These are phyloP conservation scores for Salix viminalis DNA, from an alignment of 345 rosid species.

Conservation along the genomic window DNA sequence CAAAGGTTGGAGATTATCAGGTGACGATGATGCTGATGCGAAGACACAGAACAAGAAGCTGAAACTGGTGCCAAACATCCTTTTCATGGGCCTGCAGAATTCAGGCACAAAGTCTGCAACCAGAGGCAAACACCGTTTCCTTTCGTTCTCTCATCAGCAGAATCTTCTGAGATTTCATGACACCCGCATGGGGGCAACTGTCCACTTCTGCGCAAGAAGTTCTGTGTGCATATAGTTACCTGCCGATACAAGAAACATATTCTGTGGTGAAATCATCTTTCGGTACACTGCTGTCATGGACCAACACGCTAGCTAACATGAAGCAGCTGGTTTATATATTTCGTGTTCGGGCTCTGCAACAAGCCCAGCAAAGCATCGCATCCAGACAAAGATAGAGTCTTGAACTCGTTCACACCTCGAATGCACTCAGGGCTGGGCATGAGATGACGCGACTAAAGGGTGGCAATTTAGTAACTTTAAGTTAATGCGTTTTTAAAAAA, in stretches of 20 bases:
- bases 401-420: too few relatives aligned
- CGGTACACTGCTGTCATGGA: not conserved
- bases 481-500: too few relatives aligned
- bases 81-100: slow-evolving; percentile 38
- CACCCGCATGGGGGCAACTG: slow-evolving; percentile 14
- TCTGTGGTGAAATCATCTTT: not conserved
- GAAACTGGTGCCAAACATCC: slow-evolving; percentile 6
- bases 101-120: slow-evolving; percentile 44
- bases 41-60: slow-evolving; percentile 7
- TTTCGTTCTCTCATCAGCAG: slow-evolving; percentile 10
- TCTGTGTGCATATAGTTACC: too few relatives aligned
- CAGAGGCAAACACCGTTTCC: slow-evolving; percentile 13
- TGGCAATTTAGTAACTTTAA: too few relatives aligned
- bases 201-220: not conserved
- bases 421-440: too few relatives aligned
- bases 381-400: too few relatives aligned
- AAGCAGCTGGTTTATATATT: not conserved
- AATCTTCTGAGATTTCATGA: slow-evolving; percentile 19
- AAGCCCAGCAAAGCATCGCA: too few relatives aligned
- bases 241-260: not conserved
- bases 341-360: not conserved
- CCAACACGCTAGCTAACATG: not conserved
- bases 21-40: not conserved
- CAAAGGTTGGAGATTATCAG: not conserved
- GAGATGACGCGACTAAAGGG: too few relatives aligned